Base-by-base conservation (phyloP, 1,139 yeast genomes). In the Kurtzmaniella quercitrusa region DNA sequence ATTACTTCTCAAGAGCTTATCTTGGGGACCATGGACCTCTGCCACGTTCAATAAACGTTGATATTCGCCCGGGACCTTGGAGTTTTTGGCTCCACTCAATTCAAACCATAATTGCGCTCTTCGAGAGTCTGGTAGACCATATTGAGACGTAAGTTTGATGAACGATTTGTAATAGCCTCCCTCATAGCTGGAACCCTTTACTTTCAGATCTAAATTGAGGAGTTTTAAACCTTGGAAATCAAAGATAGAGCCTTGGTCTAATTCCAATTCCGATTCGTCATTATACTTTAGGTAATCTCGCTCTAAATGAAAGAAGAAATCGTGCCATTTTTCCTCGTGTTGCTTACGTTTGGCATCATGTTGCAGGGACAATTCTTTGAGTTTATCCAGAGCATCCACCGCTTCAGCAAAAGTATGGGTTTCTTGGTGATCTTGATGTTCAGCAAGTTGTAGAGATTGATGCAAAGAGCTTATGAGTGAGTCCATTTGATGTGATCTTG, bases 41-140 rank as follows among this genome's bases (percentile, higher is more conserved):
- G 49, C 39, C 3, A 39, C 33, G 2, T 48, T 48, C 16, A 61
- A 46, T 16, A 65, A 47, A 27, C 60, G 59, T 16, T 70, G 72
- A 51, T 74, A 80, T 41, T 75, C 77, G 0, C 82, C 81, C 4
- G 82, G 79, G 3, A 71, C 70, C 43, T 64, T 63, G 3, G 74
- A 50, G 42, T 64, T 62, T 46, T 67, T 66, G 0, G 82, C 79
- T 0, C 83, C 83, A 1, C 77, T 70, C 25, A 81, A 63, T 48
- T 79, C 82, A 15, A 72, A 60, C 85, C 85, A 79, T 16, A 79
- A 62, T 39, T 64, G 60, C 24, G 77, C 65, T 9, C 84, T 61
- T 46, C 75, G 68, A 16, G 69, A 70, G 38, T 70, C 60, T 0
- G 84, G 81, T 0, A 80, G 69, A 0, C 85, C 73, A 29, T 50